Conservation (phyloP, 2,329 filamentous ascomycete genomes). For the Rugonectria rugulosa region DNA sequence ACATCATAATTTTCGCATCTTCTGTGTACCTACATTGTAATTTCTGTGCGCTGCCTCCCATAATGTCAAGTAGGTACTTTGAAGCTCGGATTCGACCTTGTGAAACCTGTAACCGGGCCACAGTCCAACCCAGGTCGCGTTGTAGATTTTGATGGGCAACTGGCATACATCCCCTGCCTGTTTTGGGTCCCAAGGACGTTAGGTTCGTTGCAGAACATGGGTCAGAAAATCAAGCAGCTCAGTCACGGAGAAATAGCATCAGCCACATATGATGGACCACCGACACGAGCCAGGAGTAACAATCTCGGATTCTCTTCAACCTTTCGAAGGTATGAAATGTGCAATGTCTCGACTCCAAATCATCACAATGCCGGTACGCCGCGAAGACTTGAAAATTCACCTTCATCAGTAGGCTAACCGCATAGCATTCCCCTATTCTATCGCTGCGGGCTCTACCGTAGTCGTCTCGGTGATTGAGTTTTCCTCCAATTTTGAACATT, state of each 20-base stretch:
- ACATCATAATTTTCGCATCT: too few relatives aligned
- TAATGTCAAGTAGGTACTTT: too few relatives aligned
- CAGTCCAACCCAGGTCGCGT: too few relatives aligned
- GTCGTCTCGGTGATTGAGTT: constrained; percentile 31
- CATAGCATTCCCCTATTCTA: constrained; percentile 37
- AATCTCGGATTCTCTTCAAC: constrained; percentile 22
- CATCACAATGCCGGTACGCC: constrained; percentile 29
- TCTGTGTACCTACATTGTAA: too few relatives aligned
- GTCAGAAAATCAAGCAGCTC: neutral
- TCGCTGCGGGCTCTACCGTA: constrained; percentile 35
- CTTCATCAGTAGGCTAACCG: constrained; percentile 29
- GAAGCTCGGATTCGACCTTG: too few relatives aligned
- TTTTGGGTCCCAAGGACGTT: too few relatives aligned
- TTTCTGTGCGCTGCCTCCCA: too few relatives aligned
- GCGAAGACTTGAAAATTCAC: constrained; percentile 24
- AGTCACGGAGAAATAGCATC: neutral
- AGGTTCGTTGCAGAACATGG: too few relatives aligned
- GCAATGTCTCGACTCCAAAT: constrained; percentile 31
- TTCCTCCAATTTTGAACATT: constrained; percentile 35
- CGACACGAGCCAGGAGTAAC: neutral
- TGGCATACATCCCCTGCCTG: too few relatives aligned
- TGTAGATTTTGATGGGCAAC: too few relatives aligned
- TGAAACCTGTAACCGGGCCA: too few relatives aligned
- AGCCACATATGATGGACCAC: neutral
- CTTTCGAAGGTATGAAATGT: constrained; percentile 16